phyloP scores from a whole-genome alignment of 768 basidiomycete genomes.

The Podaxis sp. region DNA sequence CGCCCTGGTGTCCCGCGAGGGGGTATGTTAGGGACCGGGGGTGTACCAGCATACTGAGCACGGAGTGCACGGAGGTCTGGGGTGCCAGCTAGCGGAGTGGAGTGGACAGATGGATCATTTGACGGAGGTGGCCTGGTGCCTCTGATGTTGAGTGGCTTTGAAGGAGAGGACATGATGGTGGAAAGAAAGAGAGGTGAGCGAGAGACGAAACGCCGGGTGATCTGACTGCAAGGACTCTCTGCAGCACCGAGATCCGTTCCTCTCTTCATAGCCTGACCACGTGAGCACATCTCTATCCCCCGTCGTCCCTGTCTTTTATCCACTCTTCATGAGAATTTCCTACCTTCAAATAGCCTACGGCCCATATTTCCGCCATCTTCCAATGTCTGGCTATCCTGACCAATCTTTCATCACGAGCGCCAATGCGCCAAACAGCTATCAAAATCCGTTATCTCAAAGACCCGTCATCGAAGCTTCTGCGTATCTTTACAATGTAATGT shows the following conservation, averaged over 20 bases:
- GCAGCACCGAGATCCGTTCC: neutral
- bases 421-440: neutral
- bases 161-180: conserved; percentile 51
- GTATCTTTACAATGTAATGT: neutral
- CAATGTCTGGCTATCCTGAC: neutral
- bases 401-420: neutral
- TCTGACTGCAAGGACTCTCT: neutral
- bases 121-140: conserved; percentile 25
- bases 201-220: neutral
- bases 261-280: neutral
- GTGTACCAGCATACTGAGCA: conserved; percentile 60
- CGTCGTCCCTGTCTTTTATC: neutral
- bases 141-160: conserved; percentile 54
- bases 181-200: conserved; percentile 5
- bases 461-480: neutral
- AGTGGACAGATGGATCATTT: conserved; percentile 21
- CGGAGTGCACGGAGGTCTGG: conserved; percentile 67
- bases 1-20: conserved; percentile 30
- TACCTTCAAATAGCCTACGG: neutral
- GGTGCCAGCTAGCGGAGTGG: conserved; percentile 47
- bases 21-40: conserved; percentile 59
- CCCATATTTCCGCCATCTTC: neutral
- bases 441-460: neutral
- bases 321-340: neutral
- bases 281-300: neutral